Evolutionary conservation across 768 basidiomycete genomes (phyloP), one percentile per base, ranked within the genome.

Genomic region (Hypholoma fasciculare): DNA sequence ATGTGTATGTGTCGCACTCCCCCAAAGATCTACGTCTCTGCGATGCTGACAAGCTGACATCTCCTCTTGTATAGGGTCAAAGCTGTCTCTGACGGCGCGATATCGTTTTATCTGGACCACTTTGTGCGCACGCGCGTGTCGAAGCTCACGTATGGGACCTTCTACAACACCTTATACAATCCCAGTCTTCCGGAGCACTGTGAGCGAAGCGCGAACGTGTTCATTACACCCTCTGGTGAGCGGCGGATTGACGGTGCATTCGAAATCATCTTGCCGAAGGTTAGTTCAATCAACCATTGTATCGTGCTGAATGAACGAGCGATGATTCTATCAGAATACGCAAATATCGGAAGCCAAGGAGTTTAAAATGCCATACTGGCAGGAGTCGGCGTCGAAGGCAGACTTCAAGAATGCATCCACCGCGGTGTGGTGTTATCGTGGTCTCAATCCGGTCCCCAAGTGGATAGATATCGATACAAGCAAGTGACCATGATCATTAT

Each of bases 21-120:
- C 2, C 30, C 9, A 9, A 34, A 7, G 9, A 7, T 9, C 30
- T 7, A 34, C 30, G 30, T 34, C 30, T 34, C 17, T 7, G 13
- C 7, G 2, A 4, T 39, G 23, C 6, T 16, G 0, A 19, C 50
- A 6, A 14, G n/a, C n/a, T n/a, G n/a, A n/a, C n/a, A 11, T 6
- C 16, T 13, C 30, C 30, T 9, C 30, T 34, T 34, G 30, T 39
- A 38, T 39, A 52, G 51, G n/a, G 40, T 38, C 13, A 66, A 75
- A 56, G 83, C 82, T 0, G 83, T 85, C 9, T 80, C 84, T 0
- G 80, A 84, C 47, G 83, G 84, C 2, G 80, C 72, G 2, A 68
- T 74, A 17, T 73, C 71, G 1, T 73, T 72, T 58, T 68, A 73
- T 53, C 76, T 85, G n/a, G 79, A 85, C 58, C 78, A 78, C 59